Conservation (phyloP, 2,329 filamentous ascomycete species). For the Clonostachys solani region DNA sequence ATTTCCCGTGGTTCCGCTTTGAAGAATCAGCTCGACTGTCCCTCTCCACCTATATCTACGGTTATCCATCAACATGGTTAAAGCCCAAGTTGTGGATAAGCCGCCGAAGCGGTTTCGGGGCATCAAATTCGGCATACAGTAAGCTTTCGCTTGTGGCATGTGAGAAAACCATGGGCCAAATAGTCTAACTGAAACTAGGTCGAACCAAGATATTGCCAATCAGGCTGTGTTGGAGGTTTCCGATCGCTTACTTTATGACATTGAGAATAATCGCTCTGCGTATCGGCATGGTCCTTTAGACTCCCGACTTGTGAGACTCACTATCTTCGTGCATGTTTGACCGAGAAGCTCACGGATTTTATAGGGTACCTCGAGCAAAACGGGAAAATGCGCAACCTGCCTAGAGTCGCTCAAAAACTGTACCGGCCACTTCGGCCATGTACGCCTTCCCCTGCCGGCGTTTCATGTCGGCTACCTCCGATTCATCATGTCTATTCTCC, state of each 20-base stretch:
- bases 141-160: conserved; percentile 20
- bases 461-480: conserved; percentile 97
- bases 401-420: conserved; percentile 77
- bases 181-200: conserved; percentile 41
- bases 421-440: conserved; percentile 93
- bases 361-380: conserved; percentile 81
- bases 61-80: conserved; percentile 22
- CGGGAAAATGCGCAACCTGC: conserved; percentile 76
- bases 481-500: conserved; percentile 85
- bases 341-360: conserved; percentile 1
- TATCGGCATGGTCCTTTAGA: conserved; percentile 85
- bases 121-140: conserved; percentile 89
- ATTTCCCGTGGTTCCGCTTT: too few species aligned
- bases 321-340: not conserved
- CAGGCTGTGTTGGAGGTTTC: conserved; percentile 93
- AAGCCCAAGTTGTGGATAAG: conserved; percentile 83
- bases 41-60: too few species aligned
- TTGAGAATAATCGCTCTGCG: conserved; percentile 72
- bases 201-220: conserved; percentile 90
- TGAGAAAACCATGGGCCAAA: too few species aligned
- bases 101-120: conserved; percentile 86
- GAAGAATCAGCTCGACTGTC: too few species aligned
- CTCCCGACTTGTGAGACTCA: conserved; percentile 58
- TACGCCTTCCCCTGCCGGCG: conserved; percentile 82
- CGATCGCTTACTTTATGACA: conserved; percentile 90